Evolutionary conservation across 345 rosid genomes (phyloP).

Genomic region (Erodium maritimum): DNA sequence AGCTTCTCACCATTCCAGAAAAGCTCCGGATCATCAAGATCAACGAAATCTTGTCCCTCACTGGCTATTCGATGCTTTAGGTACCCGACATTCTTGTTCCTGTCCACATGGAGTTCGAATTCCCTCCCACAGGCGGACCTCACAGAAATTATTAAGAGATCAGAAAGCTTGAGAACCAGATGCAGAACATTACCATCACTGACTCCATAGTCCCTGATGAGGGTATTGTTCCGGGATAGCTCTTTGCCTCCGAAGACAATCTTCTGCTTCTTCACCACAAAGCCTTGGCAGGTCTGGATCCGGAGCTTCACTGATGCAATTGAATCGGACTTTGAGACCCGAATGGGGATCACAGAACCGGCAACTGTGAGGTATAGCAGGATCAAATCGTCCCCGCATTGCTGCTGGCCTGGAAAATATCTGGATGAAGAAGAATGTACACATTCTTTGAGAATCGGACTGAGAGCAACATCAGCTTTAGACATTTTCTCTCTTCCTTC

Average conservation of each 20-base stretch:
- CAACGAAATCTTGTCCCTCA: slow-evolving; percentile 34
- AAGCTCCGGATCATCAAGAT: slow-evolving; percentile 48
- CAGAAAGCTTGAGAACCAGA: slow-evolving; percentile 61
- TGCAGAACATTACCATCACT: slow-evolving; percentile 59
- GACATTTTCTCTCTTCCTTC: slow-evolving; percentile 40
- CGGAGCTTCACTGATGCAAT: slow-evolving; percentile 60
- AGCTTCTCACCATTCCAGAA: slow-evolving; percentile 53
- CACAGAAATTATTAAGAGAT: slow-evolving; percentile 56
- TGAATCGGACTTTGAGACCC: slow-evolving; percentile 47
- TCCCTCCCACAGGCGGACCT: slow-evolving; percentile 45
- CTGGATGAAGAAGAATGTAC: slow-evolving; percentile 13
- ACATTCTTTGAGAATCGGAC: slow-evolving; percentile 27
- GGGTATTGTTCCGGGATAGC: slow-evolving; percentile 51
- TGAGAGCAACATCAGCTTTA: slow-evolving; percentile 38
- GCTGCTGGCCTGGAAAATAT: slow-evolving; percentile 12
- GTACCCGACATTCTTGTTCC: slow-evolving; percentile 57
- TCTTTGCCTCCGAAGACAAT: slow-evolving; percentile 65
- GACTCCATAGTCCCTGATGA: slow-evolving; percentile 60
- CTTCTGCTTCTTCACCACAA: slow-evolving; percentile 61
- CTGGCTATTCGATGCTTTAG: slow-evolving; percentile 50
- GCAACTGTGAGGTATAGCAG: slow-evolving; percentile 26
- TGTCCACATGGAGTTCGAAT: slow-evolving; percentile 40
- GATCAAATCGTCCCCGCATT: slow-evolving; percentile 37
- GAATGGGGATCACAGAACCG: slow-evolving; percentile 37
- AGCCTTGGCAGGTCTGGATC: slow-evolving; percentile 57